Evolutionary conservation across 2,329 filamentous ascomycete genomes (phyloP).

Genomic region (Cytospora schulzeri): DNA sequence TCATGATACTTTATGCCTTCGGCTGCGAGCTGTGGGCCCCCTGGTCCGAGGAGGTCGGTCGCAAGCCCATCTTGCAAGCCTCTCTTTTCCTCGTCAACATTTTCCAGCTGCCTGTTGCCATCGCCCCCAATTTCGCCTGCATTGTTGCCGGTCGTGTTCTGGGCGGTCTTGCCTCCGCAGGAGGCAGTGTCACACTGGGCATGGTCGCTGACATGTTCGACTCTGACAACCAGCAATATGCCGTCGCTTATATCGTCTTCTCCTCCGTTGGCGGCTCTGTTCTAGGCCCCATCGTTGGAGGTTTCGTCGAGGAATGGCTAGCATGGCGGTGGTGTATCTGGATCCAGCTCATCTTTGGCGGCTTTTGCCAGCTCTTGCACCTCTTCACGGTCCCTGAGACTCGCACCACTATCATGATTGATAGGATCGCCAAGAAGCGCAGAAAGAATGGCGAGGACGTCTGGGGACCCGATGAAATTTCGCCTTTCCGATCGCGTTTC

Average conservation of each 20-base stretch:
- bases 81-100: slow-evolving; percentile 77
- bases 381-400: slow-evolving; percentile 76
- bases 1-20: slow-evolving; percentile 79
- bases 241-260: slow-evolving; percentile 75
- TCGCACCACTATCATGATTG: slow-evolving; percentile 74
- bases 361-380: slow-evolving; percentile 67
- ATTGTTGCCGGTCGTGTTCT: slow-evolving; percentile 71
- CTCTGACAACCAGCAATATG: slow-evolving; percentile 71
- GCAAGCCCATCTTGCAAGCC: slow-evolving; percentile 73
- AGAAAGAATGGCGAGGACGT: slow-evolving; percentile 65
- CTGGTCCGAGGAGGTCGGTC: slow-evolving; percentile 81
- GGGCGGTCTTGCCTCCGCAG: slow-evolving; percentile 70
- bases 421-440: slow-evolving; percentile 75
- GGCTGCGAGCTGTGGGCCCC: slow-evolving; percentile 88
- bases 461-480: slow-evolving; percentile 73
- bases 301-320: slow-evolving; percentile 69
- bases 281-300: slow-evolving; percentile 76
- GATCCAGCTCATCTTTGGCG: slow-evolving; percentile 82
- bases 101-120: slow-evolving; percentile 71
- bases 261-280: slow-evolving; percentile 79
- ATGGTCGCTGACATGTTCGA: slow-evolving; percentile 79
- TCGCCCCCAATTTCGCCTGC: slow-evolving; percentile 72
- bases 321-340: slow-evolving; percentile 73
- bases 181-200: slow-evolving; percentile 72
- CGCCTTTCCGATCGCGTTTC: slow-evolving; percentile 61